phyloP scores from a whole-genome alignment of 345 rosid genomes.

The Schrenkiella parvula region DNA sequence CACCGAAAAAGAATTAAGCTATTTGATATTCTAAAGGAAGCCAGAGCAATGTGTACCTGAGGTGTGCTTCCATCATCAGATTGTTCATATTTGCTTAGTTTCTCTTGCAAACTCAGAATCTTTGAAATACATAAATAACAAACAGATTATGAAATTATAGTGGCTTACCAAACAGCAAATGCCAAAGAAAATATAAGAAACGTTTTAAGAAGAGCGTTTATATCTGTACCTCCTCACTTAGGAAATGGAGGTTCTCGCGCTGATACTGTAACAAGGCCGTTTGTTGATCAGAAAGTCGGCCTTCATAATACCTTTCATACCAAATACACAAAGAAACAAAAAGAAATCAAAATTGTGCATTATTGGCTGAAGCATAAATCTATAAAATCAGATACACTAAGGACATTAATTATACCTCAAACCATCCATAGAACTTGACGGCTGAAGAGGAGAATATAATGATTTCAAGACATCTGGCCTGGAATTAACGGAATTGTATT shows the following conservation, averaged over 20 bases:
- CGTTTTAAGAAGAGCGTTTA: neutral
- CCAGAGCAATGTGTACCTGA: conserved; percentile 51
- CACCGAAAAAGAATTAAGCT: neutral
- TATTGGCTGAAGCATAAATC: neutral
- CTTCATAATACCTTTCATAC: conserved; percentile 70
- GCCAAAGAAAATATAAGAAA: conserved; percentile 1
- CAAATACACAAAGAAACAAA: neutral
- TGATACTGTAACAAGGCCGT: conserved; percentile 95
- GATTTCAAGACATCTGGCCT: conserved; percentile 94
- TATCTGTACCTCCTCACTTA: conserved; percentile 77
- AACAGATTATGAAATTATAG: neutral
- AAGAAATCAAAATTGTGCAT: neutral
- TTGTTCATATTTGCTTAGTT: conserved; percentile 85
- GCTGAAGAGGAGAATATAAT: conserved; percentile 92
- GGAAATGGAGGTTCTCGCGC: conserved; percentile 93
- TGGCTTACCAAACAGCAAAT: neutral
- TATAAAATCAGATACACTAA: neutral
- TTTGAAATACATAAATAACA: conserved; percentile 31
- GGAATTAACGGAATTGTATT: conserved; percentile 78
- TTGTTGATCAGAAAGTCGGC: conserved; percentile 93
- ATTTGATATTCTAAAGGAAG: neutral
- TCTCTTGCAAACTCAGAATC: conserved; percentile 89
- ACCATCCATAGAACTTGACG: conserved; percentile 86
- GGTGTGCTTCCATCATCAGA: conserved; percentile 84
- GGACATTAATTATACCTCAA: conserved; percentile 54